A percentile compares a stretch with the other conserved stretches of the same genome.
phyloP scores from a whole-genome alignment of 352 stramenopile genomes.

The Peronosclerospora sorghi region DNA sequence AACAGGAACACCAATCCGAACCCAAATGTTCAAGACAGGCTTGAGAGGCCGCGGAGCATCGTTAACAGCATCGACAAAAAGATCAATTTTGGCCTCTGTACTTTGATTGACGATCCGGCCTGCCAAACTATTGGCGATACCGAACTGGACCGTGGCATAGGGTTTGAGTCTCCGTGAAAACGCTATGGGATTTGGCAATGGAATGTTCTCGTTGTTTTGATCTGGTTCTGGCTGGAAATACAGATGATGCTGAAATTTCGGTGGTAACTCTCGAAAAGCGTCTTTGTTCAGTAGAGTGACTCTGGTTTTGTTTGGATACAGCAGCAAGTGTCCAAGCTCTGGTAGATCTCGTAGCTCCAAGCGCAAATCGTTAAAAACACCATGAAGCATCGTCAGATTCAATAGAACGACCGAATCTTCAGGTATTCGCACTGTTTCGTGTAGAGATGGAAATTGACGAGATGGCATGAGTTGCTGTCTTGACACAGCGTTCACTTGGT shows the following conservation, averaged over 20 bases:
- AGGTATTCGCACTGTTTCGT: constrained; percentile 22
- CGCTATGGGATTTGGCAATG: constrained; percentile 20
- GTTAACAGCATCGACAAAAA: constrained; percentile 47
- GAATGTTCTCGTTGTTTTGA: constrained; percentile 42
- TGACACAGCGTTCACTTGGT: constrained; percentile 13
- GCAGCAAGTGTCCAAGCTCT: constrained; percentile 34
- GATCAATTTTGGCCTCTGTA: constrained; percentile 22
- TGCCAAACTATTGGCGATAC: constrained; percentile 21
- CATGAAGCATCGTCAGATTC: constrained; percentile 44
- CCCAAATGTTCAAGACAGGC: constrained; percentile 12
- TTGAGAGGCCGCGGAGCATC: constrained; percentile 22
- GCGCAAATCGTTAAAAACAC: constrained; percentile 45
- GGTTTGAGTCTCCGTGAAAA: constrained; percentile 25
- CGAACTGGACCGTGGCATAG: constrained; percentile 27
- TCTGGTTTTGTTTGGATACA: constrained; percentile 35
- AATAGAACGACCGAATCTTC: constrained; percentile 40
- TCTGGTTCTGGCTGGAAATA: constrained; percentile 34
- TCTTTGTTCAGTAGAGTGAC: constrained; percentile 28
- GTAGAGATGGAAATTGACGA: constrained; percentile 25
- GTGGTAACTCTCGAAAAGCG: constrained; percentile 29
- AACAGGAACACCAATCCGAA: constrained; percentile 12
- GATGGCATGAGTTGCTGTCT: constrained; percentile 29
- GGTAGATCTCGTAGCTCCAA: constrained; percentile 40
- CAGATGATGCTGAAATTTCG: constrained; percentile 37
- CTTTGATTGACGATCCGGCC: constrained; percentile 22